Evolutionary conservation across 352 stramenopile species (phyloP), one percentile per base, ranked within the genome.

Genomic region (Saprolegnia parasitica): DNA sequence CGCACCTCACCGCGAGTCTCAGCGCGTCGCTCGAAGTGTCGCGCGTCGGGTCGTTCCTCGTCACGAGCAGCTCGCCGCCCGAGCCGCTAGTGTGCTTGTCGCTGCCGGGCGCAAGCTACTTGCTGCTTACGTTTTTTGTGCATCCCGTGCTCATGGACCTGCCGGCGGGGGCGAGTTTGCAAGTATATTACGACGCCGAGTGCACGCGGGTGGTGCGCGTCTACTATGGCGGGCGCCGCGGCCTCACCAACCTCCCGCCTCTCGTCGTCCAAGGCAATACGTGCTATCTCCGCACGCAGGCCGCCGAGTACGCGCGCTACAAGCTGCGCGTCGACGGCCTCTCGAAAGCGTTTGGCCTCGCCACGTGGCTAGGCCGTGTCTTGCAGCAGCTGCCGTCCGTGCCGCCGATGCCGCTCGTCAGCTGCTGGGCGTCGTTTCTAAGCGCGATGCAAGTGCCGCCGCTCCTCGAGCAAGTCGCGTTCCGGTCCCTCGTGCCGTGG

Each of bases 101-200:
- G n/a, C 77, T 88, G 0, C 83, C 83, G 5, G 77, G 80, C 16
- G 83, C 82, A 13, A 90, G 79, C 45, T 89, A 78, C 40, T 62
- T 93, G 54, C 75, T 91, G 23, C 65, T 93, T n/a, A 89, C 83
- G n/a, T 93, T 93, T 65, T 76, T 78, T 0, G 81, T 90, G 20
- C 85, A 93, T 37, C 85, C 85, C 9, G 85, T 91, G 13, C 64
- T 93, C 18, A 93, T 93, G 85, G 85, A 91, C 55, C 73, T 91
- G 26, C 83, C 83, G 11, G 77, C 83, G 21, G 83, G 85, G 21
- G 84, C 78, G 32, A 86, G 83, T 37, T 71, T 93, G 45, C 81
- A 91, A 35, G 87, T 93, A 55, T 93, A 87, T 60, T 71, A 65
- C 21, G 85, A 93, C 39, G 79, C 86, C 23, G 73, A 76, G 4